Evolutionary conservation across 1,284 basidiomycete genomes (phyloP).

Genomic region (Heterobasidion occidentale): DNA sequence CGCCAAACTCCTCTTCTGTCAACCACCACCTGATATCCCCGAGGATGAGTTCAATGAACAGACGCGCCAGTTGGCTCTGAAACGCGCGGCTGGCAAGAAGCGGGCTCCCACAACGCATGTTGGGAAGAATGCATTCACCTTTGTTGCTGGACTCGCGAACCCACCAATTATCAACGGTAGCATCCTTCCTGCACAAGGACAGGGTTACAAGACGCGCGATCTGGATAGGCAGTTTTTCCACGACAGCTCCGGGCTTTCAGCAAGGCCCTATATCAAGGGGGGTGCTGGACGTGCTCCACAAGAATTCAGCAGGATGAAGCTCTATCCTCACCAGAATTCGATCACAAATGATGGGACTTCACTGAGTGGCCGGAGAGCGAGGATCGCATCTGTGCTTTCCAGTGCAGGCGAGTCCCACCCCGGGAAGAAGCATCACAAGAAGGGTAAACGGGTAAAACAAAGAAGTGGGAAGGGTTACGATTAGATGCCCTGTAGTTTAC

Average conservation of each 20-base stretch:
- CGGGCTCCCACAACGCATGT: conserved; percentile 82
- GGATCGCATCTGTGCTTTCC: conserved; percentile 38
- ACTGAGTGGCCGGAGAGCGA: conserved; percentile 39
- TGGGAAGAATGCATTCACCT: conserved; percentile 77
- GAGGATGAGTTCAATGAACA: conserved; percentile 75
- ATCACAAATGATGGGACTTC: conserved; percentile 71
- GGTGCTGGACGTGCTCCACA: conserved; percentile 40
- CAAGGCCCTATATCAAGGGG: conserved; percentile 61
- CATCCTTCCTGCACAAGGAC: conserved; percentile 19
- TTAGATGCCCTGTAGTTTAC: background rate
- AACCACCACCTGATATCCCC: conserved; percentile 72
- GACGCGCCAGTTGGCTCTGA: conserved; percentile 59
- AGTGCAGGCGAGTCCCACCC: conserved; percentile 31
- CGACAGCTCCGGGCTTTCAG: conserved; percentile 37
- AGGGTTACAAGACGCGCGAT: conserved; percentile 49
- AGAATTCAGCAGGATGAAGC: conserved; percentile 51
- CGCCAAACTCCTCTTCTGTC: conserved; percentile 87
- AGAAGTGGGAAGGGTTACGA: conserved; percentile 90
- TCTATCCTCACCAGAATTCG: conserved; percentile 78
- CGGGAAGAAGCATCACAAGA: conserved; percentile 89
- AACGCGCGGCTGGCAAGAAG: conserved; percentile 64
- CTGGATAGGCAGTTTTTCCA: conserved; percentile 86
- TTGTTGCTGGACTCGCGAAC: conserved; percentile 36
- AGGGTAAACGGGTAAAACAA: conserved; percentile 76
- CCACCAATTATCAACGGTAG: conserved; percentile 14